Evolutionary conservation across 176 grass and related monocot genomes (phyloP), one percentile per base, ranked within the genome.

Genomic region (Canna indica): DNA sequence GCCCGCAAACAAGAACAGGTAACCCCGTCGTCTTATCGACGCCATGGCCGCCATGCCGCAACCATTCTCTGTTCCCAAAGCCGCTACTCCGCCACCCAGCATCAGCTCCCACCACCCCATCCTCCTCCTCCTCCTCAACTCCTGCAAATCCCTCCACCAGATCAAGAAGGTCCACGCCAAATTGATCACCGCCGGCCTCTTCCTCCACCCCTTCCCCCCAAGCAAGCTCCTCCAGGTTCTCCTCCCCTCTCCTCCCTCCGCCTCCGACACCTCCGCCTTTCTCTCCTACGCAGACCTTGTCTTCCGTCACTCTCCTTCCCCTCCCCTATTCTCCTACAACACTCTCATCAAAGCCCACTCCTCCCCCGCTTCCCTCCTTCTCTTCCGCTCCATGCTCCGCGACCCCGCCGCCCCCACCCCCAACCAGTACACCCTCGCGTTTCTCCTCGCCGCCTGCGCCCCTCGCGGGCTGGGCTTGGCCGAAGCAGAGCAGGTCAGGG

Each of bases 291-390:
- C 69, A 29, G 30, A 53, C 47, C 47, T 71, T 16, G 0, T 54
- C 46, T 53, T 71, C 28, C 30, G 69, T 29, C 47, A 54, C 18
- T 71, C 47, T 20, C 69, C 44, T 14, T 75, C 44, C 10, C 59
- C 59, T 63, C 73, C 59, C 22, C 73, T 75, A 28, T 67, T 76
- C 42, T 76, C 30, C 32, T 76, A 76, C 45, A 76, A 76, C 60
- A 66, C 29, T 59, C 45, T 76, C 46, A 67, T 65, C 69, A 54
- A 71, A 29, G 69, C 69, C 30, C 46, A 71, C 47, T 53, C 69
- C 69, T 54, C 69, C 6, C 59, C 31, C 5, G 59, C 38, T 44
- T 76, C 61, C 60, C 46, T 75, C 59, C 20, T 75, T 18, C 59
- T 64, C 73, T 36, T 64, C 73, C 42, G 29, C 28, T 76, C 39